A percentile compares a stretch with the other conserved stretches of the same genome.
Evolutionary conservation across 371 early-diverging fungal genomes (phyloP).

Genomic region (Capniomyces stellatus): DNA sequence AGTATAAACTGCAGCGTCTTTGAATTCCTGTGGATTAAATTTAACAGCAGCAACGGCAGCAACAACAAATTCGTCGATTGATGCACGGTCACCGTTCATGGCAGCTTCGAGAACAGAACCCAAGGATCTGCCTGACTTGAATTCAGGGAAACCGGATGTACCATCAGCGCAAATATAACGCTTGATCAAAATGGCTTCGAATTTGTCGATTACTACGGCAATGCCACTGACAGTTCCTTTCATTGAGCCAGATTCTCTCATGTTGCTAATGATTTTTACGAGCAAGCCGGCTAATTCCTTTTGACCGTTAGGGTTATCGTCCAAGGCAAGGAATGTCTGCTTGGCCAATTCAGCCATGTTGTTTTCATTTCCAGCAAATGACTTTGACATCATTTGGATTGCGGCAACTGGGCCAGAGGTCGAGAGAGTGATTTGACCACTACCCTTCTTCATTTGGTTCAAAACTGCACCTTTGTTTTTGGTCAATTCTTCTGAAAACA

Average conservation of each 20-base stretch:
- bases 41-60: neutral
- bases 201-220: neutral
- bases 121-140: neutral
- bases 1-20: neutral
- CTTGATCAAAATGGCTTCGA: neutral
- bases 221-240: neutral
- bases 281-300: neutral
- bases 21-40: neutral
- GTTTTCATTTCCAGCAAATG: constrained; percentile 1
- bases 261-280: neutral
- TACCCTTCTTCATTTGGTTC: constrained; percentile 1
- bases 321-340: neutral
- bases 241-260: neutral
- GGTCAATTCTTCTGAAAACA: neutral
- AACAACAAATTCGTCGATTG: neutral
- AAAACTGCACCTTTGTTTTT: neutral
- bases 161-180: neutral
- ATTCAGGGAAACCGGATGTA: neutral
- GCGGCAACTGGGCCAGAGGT: neutral
- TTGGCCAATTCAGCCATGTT: neutral
- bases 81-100: neutral
- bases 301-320: neutral
- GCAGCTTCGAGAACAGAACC: neutral
- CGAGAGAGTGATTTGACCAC: neutral
- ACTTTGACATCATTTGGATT: neutral